Conservation (phyloP, 192 early-diverging fungal species). For the Coemansia sp. region DNA sequence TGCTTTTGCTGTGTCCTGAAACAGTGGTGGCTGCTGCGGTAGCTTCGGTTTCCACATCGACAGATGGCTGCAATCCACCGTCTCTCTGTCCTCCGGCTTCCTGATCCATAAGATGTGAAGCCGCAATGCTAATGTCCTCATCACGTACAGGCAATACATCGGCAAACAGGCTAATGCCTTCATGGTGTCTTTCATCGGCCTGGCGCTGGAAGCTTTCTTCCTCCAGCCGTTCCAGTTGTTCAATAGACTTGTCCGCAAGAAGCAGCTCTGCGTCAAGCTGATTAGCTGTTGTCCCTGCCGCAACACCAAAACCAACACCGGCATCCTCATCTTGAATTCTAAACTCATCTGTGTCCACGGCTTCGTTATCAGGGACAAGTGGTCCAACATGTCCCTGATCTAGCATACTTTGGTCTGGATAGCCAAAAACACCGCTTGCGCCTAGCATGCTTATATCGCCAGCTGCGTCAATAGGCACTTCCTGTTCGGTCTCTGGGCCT, state of each 20-base stretch:
- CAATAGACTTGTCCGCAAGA: slow-evolving; percentile 47
- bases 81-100: background rate
- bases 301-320: slow-evolving; percentile 25
- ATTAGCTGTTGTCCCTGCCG: slow-evolving; percentile 21
- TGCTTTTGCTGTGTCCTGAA: slow-evolving; percentile 60
- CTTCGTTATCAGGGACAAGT: slow-evolving; percentile 27
- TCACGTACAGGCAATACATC: slow-evolving; percentile 27
- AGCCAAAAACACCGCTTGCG: slow-evolving; percentile 13
- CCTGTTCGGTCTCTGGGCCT: slow-evolving; percentile 22
- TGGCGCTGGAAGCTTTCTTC: slow-evolving; percentile 53
- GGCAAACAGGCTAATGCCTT: slow-evolving; percentile 42
- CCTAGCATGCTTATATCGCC: slow-evolving; percentile 8
- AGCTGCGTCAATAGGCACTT: slow-evolving; percentile 10
- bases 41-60: background rate
- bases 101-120: slow-evolving; percentile 9
- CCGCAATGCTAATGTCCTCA: slow-evolving; percentile 23
- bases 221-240: slow-evolving; percentile 51
- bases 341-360: slow-evolving; percentile 23
- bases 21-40: slow-evolving; percentile 10
- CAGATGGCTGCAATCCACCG: background rate
- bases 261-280: slow-evolving; percentile 30
- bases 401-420: background rate
- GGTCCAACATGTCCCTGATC: slow-evolving; percentile 4
- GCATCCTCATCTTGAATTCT: slow-evolving; percentile 46
- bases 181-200: slow-evolving; percentile 27